A percentile compares a stretch with the other conserved stretches of the same genome.
phyloP scores from a whole-genome alignment of 192 early-diverging fungal genomes.

The Mortierella hygrophila region DNA sequence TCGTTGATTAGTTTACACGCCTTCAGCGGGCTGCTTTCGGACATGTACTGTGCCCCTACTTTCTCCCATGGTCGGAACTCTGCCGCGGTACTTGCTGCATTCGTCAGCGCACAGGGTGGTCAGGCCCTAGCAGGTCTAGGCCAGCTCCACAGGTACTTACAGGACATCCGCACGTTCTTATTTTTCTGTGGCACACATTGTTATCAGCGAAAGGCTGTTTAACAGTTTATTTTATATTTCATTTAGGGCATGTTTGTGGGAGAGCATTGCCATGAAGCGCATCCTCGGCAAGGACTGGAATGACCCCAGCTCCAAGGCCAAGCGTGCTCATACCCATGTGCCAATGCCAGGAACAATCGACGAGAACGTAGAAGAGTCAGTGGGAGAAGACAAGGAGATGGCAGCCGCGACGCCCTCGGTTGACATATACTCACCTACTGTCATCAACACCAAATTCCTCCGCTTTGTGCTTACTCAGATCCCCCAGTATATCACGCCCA shows the following conservation, averaged over 20 bases:
- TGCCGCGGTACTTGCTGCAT: constrained; percentile 69
- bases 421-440: constrained; percentile 69
- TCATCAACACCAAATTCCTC: constrained; percentile 75
- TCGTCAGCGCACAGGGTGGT: constrained; percentile 65
- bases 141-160: constrained; percentile 71
- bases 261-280: constrained; percentile 70
- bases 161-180: too few species aligned
- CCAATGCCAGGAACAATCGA: constrained; percentile 49
- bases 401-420: constrained; percentile 29
- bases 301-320: constrained; percentile 57
- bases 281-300: constrained; percentile 80
- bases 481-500: constrained; percentile 68
- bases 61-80: constrained; percentile 76
- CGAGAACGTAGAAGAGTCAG: constrained; percentile 30
- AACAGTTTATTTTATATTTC: not conserved
- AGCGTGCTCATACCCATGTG: constrained; percentile 36
- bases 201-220: not conserved
- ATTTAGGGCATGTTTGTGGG: constrained; percentile 70
- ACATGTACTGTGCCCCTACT: constrained; percentile 76
- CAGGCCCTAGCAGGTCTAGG: constrained; percentile 67
- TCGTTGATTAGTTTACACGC: constrained; percentile 72
- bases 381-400: constrained; percentile 33
- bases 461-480: constrained; percentile 77
- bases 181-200: not conserved
- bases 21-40: constrained; percentile 72